Evolutionary conservation across 495 filamentous ascomycete genomes (phyloP).

Genomic region (Penicillium roqueforti): DNA sequence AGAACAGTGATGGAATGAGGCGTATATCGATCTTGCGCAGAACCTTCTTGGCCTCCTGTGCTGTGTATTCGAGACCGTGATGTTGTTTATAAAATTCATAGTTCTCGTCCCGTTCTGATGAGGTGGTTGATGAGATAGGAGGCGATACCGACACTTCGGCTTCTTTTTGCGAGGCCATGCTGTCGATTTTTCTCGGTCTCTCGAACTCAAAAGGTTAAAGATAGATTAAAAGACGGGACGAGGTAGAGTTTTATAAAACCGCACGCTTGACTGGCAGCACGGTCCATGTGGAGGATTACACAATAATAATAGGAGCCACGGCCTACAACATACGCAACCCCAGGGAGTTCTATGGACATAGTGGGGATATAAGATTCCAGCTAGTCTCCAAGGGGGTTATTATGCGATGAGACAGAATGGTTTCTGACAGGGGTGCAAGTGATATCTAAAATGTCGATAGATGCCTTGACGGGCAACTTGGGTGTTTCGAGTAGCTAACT

Average conservation of each 20-base stretch:
- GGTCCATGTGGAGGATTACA: conserved; percentile 1
- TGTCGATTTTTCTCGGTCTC: background rate
- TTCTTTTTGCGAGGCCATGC: conserved; percentile 10
- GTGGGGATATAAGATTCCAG: conserved; percentile 1
- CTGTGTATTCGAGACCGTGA: conserved; percentile 34
- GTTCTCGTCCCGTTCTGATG: conserved; percentile 22
- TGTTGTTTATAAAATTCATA: conserved; percentile 25
- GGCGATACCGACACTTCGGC: conserved; percentile 13
- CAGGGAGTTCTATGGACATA: background rate
- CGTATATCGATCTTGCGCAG: conserved; percentile 52
- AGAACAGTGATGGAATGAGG: conserved; percentile 52
- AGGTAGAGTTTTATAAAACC: background rate
- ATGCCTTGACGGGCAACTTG: background rate
- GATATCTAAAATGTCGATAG: background rate
- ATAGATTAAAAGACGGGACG: background rate
- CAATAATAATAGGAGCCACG: background rate
- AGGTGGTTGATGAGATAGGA: conserved; percentile 6
- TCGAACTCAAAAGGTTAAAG: background rate
- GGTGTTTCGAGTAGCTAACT: background rate
- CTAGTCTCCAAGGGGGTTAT: background rate
- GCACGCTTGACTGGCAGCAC: background rate
- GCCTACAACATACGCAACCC: background rate
- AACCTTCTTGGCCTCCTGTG: conserved; percentile 45
- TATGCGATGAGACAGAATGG: background rate
- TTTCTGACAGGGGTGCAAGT: background rate